These are phyloP conservation scores for Vaccinium darrowii DNA, from an alignment of 148 eudicot species.

Conservation along the genomic window DNA sequence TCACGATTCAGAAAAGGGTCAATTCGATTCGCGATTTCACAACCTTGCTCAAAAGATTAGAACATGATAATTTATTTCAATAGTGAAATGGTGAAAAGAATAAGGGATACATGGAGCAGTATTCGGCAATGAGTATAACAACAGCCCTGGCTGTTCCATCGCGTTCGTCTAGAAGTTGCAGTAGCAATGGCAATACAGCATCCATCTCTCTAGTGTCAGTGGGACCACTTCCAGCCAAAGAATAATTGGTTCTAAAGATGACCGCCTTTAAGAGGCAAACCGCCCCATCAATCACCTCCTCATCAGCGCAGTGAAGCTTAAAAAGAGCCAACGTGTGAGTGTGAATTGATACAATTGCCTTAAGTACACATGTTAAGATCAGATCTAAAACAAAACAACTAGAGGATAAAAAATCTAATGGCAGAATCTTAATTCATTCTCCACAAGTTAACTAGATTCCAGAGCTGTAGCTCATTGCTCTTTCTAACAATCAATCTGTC, in stretches of 20 bases:
- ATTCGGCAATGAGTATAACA: slow-evolving; percentile 60
- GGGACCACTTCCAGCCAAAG: slow-evolving; percentile 28
- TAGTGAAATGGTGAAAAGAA: not conserved
- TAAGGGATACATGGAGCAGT: slow-evolving; percentile 50
- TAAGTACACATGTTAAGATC: not conserved
- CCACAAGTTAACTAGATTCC: not conserved
- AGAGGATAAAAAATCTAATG: not conserved
- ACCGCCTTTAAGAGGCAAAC: slow-evolving; percentile 54
- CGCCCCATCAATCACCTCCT: slow-evolving; percentile 51
- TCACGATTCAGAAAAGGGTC: too few species aligned
- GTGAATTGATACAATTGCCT: not conserved
- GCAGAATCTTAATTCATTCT: not conserved
- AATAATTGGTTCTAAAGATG: slow-evolving; percentile 39
- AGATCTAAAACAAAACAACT: not conserved
- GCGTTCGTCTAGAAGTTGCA: slow-evolving; percentile 56
- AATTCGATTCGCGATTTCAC: too few species aligned
- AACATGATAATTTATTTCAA: not conserved
- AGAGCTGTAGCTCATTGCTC: not conserved
- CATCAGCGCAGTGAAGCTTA: slow-evolving; percentile 65
- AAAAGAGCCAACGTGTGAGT: slow-evolving; percentile 16
- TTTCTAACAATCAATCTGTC: not conserved
- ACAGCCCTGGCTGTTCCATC: slow-evolving; percentile 73
- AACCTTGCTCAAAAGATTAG: not conserved
- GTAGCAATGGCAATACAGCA: slow-evolving; percentile 40
- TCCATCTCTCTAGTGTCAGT: slow-evolving; percentile 46